Evolutionary conservation across 768 basidiomycete genomes (phyloP), one percentile per base, ranked within the genome.

Genomic region (Termitomyces sp.): DNA sequence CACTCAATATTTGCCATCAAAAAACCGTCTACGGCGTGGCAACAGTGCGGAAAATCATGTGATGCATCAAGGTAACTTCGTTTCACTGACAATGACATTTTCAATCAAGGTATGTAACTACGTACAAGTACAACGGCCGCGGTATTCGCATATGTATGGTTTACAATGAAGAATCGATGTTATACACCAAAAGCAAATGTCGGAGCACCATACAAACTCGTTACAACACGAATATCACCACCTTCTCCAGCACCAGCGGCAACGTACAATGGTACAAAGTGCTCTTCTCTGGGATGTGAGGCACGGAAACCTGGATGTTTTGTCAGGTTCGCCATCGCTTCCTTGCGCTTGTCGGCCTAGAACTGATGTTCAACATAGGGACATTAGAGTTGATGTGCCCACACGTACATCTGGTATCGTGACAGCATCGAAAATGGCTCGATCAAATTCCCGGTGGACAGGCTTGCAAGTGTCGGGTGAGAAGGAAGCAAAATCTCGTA

Each of bases 181-280:
- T 63, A 82, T 43, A 82, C 52, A 10, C 84, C 86, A 68, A 89
- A 89, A 39, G 83, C 85, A 57, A 86, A 73, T 15, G 86, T 84
- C n/a, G 81, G 78, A 16, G 78, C 73, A 4, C 85, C 86, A 60
- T 84, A 84, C 49, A 80, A 60, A 31, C 77, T 80, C 33, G 73
- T 69, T 25, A 89, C 52, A 10, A 85, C 72, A 61, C 68, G 72
- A 7, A 76, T 76, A 32, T 73, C 70, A 1, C 81, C 83, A 6
- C 73, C 76, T 40, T 82, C 85, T 9, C 84, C 85, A 7, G 88
- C 90, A 3, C 88, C 90, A 3, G 83, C 86, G 3, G 86, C 88
- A 39, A 91, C 75, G 65, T 91, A 89, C 15, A 93, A 58, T 10
- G 91, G 91, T 15, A 92, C 74, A 62, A 93, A 89, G 63, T 93